Percentiles rank a stretch among this genome's conserved stretches.
phyloP scores from a whole-genome alignment of 2,329 filamentous ascomycete genomes.

The Phoma sp. region DNA sequence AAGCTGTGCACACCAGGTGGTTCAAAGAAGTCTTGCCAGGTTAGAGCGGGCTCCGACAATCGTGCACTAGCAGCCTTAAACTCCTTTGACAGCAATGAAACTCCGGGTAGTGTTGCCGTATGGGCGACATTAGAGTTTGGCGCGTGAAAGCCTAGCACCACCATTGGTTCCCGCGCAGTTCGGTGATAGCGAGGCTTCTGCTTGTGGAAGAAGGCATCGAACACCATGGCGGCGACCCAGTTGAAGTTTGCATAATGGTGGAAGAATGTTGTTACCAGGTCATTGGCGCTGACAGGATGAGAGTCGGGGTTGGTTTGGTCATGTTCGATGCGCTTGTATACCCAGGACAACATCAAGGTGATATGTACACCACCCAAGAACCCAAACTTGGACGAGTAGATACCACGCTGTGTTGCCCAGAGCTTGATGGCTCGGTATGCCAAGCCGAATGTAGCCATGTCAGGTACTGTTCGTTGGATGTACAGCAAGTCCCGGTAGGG shows the following conservation, averaged over 20 bases:
- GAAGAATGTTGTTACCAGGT: constrained; percentile 68
- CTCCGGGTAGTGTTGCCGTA: constrained; percentile 62
- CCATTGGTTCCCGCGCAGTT: constrained; percentile 66
- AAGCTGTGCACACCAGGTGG: background rate
- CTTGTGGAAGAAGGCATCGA: constrained; percentile 65
- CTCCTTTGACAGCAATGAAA: constrained; percentile 61
- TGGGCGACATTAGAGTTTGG: constrained; percentile 68
- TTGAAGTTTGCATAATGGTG: constrained; percentile 67
- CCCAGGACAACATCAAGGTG: constrained; percentile 65
- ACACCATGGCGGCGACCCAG: constrained; percentile 63
- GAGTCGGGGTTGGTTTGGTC: constrained; percentile 23
- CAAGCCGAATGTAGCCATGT: constrained; percentile 63
- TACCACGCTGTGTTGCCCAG: constrained; percentile 68
- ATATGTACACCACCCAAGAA: constrained; percentile 72
- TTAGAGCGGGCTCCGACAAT: constrained; percentile 43
- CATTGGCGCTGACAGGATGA: constrained; percentile 54
- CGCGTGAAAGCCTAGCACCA: constrained; percentile 68
- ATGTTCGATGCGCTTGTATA: constrained; percentile 60
- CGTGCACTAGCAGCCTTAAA: constrained; percentile 56
- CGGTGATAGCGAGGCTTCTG: constrained; percentile 58
- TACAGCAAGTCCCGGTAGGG: constrained; percentile 69
- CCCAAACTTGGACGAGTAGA: constrained; percentile 71
- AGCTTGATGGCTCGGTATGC: constrained; percentile 67
- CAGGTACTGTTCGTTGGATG: constrained; percentile 66
- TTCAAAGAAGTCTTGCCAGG: constrained; percentile 40